Evolutionary conservation across 352 stramenopile genomes (phyloP), one percentile per base, ranked within the genome.

Genomic region (Pythium chondricola): DNA sequence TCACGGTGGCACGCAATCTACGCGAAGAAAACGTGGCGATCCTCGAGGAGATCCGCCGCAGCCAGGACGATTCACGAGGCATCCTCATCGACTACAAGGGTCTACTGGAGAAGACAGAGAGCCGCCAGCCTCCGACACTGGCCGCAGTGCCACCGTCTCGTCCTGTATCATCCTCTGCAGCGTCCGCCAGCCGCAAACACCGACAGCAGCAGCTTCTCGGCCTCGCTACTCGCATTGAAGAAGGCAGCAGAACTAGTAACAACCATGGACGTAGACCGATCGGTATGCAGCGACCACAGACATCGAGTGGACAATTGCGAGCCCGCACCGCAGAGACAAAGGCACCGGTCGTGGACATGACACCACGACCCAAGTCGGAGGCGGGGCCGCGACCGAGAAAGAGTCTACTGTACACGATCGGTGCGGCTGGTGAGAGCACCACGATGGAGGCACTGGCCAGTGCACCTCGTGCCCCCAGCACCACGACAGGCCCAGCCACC

Each of bases 41-140:
- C 30, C 31, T 85, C 20, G 52, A 71, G 20, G 75, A 90, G 43
- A 85, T 90, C 22, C 57, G 75, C 36, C 69, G 78, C 8, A 86
- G 69, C 51, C 74, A 86, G 58, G 74, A 86, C 38, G 71, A 82
- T 11, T 80, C 78, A 5, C 62, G 78, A 1, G 60, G 83, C 24
- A 78, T 88, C 43, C 69, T 88, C 48, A 59, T 88, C 18, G 71
- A 85, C 46, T 87, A 90, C 42, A 69, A 77, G 20, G 60, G 72
- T 21, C 44, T 86, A 7, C 58, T 84, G 0, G 65, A 83, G 38
- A 66, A 64, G 65, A 76, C 45, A 43, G 29, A 13, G 43, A 16
- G 6, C 27, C 36, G 32, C 32, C 36, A 14, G 33, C 22, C 0
- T n/a, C n/a, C n/a, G n/a, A n/a, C n/a, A n/a, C n/a, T n/a, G n/a